A percentile compares a stretch with the other conserved stretches of the same genome.
Evolutionary conservation across 306 rosid species (phyloP).

Genomic region (Potentilla sterilis): DNA sequence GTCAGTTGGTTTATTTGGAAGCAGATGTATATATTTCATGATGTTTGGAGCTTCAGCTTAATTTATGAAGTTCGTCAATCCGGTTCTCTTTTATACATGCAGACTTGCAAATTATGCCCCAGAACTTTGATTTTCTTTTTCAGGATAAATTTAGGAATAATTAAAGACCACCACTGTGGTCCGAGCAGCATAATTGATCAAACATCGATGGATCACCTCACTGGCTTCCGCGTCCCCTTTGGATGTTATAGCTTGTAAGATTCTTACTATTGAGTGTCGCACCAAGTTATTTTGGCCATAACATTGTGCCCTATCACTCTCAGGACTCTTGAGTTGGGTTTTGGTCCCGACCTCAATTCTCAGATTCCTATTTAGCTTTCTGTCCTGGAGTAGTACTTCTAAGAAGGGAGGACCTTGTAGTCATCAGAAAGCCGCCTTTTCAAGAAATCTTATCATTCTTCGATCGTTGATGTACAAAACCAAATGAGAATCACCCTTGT

Average conservation of each 20-base stretch:
- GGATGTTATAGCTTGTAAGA: conserved; percentile 2
- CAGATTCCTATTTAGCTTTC: conserved; percentile 32
- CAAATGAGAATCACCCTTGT: background rate
- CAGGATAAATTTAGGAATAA: background rate
- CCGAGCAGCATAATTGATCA: background rate
- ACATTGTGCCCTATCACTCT: conserved; percentile 45
- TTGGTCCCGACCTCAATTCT: conserved; percentile 41
- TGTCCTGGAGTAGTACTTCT: background rate
- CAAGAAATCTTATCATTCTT: background rate
- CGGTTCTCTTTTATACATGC: background rate
- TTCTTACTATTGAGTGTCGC: background rate
- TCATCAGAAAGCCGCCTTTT: background rate
- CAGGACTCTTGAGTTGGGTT: conserved; percentile 40
- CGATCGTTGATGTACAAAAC: background rate
- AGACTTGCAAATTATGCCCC: background rate
- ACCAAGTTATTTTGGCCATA: conserved; percentile 25
- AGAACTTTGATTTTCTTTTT: background rate
- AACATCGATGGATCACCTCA: background rate
- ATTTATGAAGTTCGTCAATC: background rate
- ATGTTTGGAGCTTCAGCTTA: background rate
- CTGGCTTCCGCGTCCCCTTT: conserved; percentile 15
- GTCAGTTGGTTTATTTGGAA: background rate
- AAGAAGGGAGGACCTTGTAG: background rate
- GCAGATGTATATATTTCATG: background rate
- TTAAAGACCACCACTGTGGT: background rate